phyloP scores from a whole-genome alignment of 1,284 basidiomycete species.

The Leccinum solheimii region DNA sequence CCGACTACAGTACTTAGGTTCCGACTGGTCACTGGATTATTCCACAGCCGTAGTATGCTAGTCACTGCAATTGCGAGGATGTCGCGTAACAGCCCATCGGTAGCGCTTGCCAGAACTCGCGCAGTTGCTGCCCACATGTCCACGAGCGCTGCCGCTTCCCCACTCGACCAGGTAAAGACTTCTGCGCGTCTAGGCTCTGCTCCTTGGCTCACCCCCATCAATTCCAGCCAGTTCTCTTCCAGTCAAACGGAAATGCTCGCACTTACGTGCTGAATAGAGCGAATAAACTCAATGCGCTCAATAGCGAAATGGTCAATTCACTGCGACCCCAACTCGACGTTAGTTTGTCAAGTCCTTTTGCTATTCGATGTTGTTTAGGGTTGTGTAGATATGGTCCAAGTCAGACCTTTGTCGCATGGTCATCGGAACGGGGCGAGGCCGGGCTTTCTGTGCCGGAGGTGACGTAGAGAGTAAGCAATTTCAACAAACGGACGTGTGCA shows the following conservation, averaged over 20 bases:
- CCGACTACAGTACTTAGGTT: neutral
- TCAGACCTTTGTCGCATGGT: constrained; percentile 77
- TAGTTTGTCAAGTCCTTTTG: constrained; percentile 20
- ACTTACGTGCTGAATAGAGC: constrained; percentile 83
- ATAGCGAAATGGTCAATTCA: constrained; percentile 78
- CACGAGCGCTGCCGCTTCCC: constrained; percentile 22
- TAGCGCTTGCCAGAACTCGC: constrained; percentile 48
- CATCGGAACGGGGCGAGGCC: constrained; percentile 74
- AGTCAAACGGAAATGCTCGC: constrained; percentile 63
- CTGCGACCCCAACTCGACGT: constrained; percentile 78
- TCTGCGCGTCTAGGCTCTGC: neutral
- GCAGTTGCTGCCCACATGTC: constrained; percentile 64
- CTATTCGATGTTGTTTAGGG: constrained; percentile 14
- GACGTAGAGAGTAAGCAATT: constrained; percentile 78
- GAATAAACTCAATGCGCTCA: constrained; percentile 84
- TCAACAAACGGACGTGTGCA: constrained; percentile 5
- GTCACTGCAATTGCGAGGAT: constrained; percentile 31
- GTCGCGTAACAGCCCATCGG: constrained; percentile 33
- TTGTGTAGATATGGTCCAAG: constrained; percentile 72
- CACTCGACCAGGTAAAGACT: constrained; percentile 32
- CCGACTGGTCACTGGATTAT: constrained; percentile 7
- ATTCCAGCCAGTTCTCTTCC: constrained; percentile 66
- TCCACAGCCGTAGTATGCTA: constrained; percentile 32
- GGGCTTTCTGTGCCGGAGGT: constrained; percentile 93
- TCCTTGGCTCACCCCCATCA: constrained; percentile 2